Evolutionary conservation across 768 basidiomycete species (phyloP), one percentile per base, ranked within the genome.

Genomic region (Panellus pusillus): DNA sequence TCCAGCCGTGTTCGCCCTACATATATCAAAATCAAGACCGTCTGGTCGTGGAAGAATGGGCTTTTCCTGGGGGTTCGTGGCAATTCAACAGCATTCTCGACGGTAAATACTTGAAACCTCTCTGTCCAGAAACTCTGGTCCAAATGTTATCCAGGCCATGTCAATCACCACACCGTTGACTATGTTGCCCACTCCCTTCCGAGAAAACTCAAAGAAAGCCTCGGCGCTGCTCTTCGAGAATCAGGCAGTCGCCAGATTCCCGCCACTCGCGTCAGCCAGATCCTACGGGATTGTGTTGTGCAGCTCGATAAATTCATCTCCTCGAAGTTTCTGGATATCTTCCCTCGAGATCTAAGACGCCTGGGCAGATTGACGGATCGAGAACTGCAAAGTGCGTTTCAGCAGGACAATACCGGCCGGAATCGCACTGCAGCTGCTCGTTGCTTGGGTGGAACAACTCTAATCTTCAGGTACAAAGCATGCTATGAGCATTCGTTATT

Each of bases 401-500:
- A 53, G n/a, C 45, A 32, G 27, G 58, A 54, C 27, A 43, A 5
- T 15, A 43, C 51, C 40, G 51, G 40, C 18, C 49, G 18, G 13
- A 60, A 44, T 43, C 28, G 40, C 35, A 47, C 54, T 7, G 53
- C 54, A 6, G 57, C 60, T n/a, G 45, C 56, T 27, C 60, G 62
- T 46, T 78, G 78, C 55, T 74, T 84, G 63, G 77, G 81, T 41
- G 82, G 82, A 18, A 75, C 76, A 0, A 85, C 82, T 0, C 73
- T 78, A 7, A 68, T 84, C 31, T 66, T 85, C 42, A 60, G 58
- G 58, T 60, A 53, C 15, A 44, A 31, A 13, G 9, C 39, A 11
- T 9, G 17, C 36, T 31, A 12, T 18, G 37, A 3, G n/a, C 45
- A 27, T 19, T 36, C 27, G 24, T 29, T 13, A 28, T 15, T 48